phyloP scores from a whole-genome alignment of 2,329 filamentous ascomycete species.

The Penicillium frequentans region DNA sequence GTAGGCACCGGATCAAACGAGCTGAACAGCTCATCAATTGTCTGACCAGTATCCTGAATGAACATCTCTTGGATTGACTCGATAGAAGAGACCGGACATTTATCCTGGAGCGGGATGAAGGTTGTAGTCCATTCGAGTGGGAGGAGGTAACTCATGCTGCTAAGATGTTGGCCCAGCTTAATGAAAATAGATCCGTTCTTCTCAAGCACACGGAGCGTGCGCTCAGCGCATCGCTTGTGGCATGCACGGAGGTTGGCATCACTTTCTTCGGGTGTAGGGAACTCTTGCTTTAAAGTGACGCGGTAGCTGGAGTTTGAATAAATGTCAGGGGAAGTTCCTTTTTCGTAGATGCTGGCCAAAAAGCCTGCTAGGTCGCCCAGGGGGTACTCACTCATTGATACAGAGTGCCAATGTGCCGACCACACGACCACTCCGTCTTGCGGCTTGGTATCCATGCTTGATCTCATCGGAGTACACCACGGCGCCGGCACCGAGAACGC shows the following conservation, averaged over 20 bases:
- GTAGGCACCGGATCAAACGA: conserved; percentile 79
- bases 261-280: conserved; percentile 63
- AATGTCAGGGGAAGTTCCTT: background rate
- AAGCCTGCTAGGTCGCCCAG: background rate
- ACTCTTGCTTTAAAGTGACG: conserved; percentile 71
- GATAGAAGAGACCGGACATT: conserved; percentile 87
- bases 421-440: conserved; percentile 76
- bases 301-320: conserved; percentile 67
- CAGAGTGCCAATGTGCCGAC: conserved; percentile 71
- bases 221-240: conserved; percentile 87
- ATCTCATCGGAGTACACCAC: conserved; percentile 64
- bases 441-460: conserved; percentile 72
- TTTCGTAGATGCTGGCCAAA: background rate
- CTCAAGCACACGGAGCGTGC: conserved; percentile 83
- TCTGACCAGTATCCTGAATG: conserved; percentile 73
- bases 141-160: conserved; percentile 91
- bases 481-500: conserved; percentile 42
- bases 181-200: conserved; percentile 98
- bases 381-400: conserved; percentile 75
- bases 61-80: conserved; percentile 89
- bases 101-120: conserved; percentile 93
- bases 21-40: conserved; percentile 79
- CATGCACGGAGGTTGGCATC: conserved; percentile 73
- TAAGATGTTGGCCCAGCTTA: conserved; percentile 93
- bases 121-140: conserved; percentile 92